phyloP scores from a whole-genome alignment of 805 yeast genomes.

The Zygoascus bituminiphila region DNA sequence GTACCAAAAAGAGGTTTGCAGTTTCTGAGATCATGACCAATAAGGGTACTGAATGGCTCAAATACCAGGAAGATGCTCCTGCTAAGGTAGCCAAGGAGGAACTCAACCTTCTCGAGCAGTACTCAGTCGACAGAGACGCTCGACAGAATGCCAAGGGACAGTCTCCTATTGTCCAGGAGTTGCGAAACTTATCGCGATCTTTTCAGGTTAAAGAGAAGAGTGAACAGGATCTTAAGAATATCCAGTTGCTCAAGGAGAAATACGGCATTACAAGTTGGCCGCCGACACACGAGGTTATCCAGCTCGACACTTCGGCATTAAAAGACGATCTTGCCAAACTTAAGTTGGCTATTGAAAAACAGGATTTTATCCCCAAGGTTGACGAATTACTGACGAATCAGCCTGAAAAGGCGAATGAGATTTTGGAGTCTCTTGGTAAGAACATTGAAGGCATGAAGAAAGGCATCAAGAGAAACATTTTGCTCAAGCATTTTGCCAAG shows the following conservation, averaged over 20 bases:
- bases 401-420: conserved; percentile 32
- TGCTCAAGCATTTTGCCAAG: conserved; percentile 54
- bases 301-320: conserved; percentile 34
- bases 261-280: conserved; percentile 43
- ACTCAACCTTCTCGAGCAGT: conserved; percentile 43
- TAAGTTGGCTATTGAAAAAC: conserved; percentile 25
- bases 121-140: conserved; percentile 41
- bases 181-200: conserved; percentile 11
- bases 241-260: conserved; percentile 35
- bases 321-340: conserved; percentile 33
- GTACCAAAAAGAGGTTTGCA: conserved; percentile 77
- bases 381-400: conserved; percentile 25
- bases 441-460: conserved; percentile 34
- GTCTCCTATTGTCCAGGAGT: conserved; percentile 19
- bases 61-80: conserved; percentile 67
- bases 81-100: conserved; percentile 62
- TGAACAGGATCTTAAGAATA: conserved; percentile 31
- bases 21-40: conserved; percentile 84
- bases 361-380: conserved; percentile 17
- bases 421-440: conserved; percentile 32
- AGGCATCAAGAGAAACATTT: conserved; percentile 59
- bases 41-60: conserved; percentile 86
- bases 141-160: conserved; percentile 20
- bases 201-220: conserved; percentile 6
- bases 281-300: conserved; percentile 34